Evolutionary conservation across 2,329 filamentous ascomycete genomes (phyloP), one percentile per base, ranked within the genome.

Genomic region (Scedosporium dehoogii): DNA sequence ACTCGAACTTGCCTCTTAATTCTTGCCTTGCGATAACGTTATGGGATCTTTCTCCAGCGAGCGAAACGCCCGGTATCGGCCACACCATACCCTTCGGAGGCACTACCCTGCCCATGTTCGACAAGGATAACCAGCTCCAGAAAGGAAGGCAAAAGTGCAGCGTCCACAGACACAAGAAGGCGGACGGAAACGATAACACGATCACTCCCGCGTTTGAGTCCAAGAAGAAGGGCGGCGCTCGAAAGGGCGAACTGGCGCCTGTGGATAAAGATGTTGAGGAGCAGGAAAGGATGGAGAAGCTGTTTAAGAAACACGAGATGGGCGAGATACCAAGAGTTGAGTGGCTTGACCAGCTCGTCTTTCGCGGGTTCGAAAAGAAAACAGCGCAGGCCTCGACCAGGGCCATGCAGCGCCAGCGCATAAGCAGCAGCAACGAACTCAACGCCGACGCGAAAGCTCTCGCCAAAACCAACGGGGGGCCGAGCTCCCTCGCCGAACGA

Each of bases 221-320:
- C 2, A 85, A 82, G 63, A 79, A 77, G 63, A 81, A 77, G 61
- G 78, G 82, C 59, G 79, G 79, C 29, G 75, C 78, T 2, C 80
- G 76, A 62, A 81, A 79, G 48, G 78, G 77, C 4, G 76, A 77
- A 1, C 74, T 80, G 1, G 76, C 80, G 1, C 72, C 78, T 0
- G 76, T 84, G n/a, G 85, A 89, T 63, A 88, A 88, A 67, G 86
- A 96, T 64, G 77, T 77, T n/a, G 86, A 91, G 61, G 94, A 99
- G 74, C 82, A 97, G 65, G 92, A 97, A 69, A 83, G 94, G 18
- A 83, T 99, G 67, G 92, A 97, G 70, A 88, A 86, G 61, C 75
- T 97, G 23, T 89, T 99, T 72, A 99, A 99, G 76, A 96, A 96
- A 75, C 94, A 97, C 71, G 96, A 99, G 72, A 96, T 97, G 89